Percentiles rank a stretch among this genome's conserved stretches.
These are phyloP conservation scores for Mortierella sp. DNA, from an alignment of 371 early-diverging fungal species.

Conservation along the genomic window DNA sequence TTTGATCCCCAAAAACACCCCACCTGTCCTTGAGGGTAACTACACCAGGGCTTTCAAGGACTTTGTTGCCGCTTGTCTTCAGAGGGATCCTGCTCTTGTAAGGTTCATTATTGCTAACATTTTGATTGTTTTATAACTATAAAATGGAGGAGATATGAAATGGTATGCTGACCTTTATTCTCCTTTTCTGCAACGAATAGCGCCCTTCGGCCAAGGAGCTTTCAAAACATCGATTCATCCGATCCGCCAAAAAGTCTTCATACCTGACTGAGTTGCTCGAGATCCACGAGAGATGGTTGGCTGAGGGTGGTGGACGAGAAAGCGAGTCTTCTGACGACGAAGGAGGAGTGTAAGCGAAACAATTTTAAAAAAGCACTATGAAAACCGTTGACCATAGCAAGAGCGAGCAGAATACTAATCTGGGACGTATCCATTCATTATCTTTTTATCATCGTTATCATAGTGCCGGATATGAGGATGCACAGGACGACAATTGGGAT, in stretches of 20 bases:
- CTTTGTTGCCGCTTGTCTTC: slow-evolving; percentile 90
- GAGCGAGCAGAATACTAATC: background rate
- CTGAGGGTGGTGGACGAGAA: slow-evolving; percentile 65
- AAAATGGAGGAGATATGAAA: background rate
- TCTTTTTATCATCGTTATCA: background rate
- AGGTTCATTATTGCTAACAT: background rate
- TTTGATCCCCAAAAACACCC: slow-evolving; percentile 93
- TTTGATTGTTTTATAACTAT: background rate
- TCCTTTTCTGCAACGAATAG: slow-evolving; percentile 56
- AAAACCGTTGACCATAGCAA: background rate
- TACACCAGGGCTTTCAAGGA: slow-evolving; percentile 93
- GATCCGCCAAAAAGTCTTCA: slow-evolving; percentile 83
- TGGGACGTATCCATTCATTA: too few relatives aligned
- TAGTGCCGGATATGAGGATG: slow-evolving; percentile 59
- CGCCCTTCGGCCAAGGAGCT: slow-evolving; percentile 95
- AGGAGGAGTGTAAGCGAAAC: slow-evolving; percentile 45
- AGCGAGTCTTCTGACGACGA: slow-evolving; percentile 75
- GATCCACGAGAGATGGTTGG: slow-evolving; percentile 84
- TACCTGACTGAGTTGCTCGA: slow-evolving; percentile 91
- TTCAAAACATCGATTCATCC: slow-evolving; percentile 93
- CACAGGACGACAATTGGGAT: slow-evolving; percentile 66
- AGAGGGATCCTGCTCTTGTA: slow-evolving; percentile 86
- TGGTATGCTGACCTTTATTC: background rate
- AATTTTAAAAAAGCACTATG: background rate
- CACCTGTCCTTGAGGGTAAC: slow-evolving; percentile 85